A percentile compares a stretch with the other conserved stretches of the same genome.
Conservation (phyloP, 495 filamentous ascomycete genomes). For the Tuber aestivum region DNA sequence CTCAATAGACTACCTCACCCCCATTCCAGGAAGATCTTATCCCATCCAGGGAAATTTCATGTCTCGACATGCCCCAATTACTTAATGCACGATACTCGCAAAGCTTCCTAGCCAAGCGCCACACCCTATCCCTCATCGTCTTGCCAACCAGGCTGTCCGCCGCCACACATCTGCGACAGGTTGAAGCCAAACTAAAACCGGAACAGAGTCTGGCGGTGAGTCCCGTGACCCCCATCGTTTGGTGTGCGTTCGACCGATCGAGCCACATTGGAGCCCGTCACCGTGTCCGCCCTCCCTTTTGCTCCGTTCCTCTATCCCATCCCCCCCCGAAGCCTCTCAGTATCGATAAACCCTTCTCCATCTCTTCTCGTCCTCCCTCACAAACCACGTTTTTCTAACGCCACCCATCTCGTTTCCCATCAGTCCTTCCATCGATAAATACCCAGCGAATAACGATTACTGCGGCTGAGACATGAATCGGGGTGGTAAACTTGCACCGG, state of each 20-base stretch:
- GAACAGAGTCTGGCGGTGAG: not conserved
- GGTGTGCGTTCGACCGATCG: not conserved
- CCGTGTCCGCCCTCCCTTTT: conserved; percentile 31
- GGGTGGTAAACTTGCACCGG: conserved; percentile 82
- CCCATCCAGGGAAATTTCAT: not conserved
- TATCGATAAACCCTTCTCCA: conserved; percentile 17
- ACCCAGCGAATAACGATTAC: not conserved
- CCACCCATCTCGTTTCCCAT: conserved; percentile 16
- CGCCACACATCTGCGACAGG: not conserved
- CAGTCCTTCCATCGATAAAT: conserved; percentile 9
- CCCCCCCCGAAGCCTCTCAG: conserved; percentile 2
- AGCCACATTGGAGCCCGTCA: conserved; percentile 8
- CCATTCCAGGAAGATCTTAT: not conserved
- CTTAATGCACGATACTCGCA: not conserved
- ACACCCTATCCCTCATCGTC: not conserved
- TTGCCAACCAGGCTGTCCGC: not conserved
- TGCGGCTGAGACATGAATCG: conserved; percentile 62
- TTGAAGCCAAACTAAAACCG: not conserved
- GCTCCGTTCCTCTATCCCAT: conserved; percentile 21
- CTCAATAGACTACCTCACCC: not conserved
- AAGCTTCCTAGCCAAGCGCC: not conserved
- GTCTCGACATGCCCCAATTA: not conserved
- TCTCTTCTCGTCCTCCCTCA: conserved; percentile 8
- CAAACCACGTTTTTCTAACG: conserved; percentile 7
- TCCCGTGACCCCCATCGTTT: not conserved